Evolutionary conservation across 257 asterid genomes (phyloP).

Genomic region (Forsythia suspensa): DNA sequence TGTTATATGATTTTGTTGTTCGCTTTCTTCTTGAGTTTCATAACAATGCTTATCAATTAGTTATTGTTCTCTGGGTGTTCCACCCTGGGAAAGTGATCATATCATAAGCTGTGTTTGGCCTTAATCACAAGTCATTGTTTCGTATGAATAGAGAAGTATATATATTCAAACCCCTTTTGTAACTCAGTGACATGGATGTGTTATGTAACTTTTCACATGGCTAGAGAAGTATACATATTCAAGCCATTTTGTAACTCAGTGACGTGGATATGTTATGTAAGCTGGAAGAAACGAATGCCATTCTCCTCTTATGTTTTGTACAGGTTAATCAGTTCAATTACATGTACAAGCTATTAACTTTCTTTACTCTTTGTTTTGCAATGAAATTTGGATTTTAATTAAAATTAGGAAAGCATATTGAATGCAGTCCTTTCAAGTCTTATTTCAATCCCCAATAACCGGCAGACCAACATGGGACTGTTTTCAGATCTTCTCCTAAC

Average conservation of each 20-base stretch:
- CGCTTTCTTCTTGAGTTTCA: not conserved
- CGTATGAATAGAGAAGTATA: not conserved
- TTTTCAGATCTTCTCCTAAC: not conserved
- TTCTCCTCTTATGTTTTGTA: not conserved
- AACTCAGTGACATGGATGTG: not conserved
- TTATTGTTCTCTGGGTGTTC: not conserved
- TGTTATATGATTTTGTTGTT: slow-evolving; percentile 7
- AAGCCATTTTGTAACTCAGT: not conserved
- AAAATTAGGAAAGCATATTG: not conserved
- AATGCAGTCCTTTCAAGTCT: not conserved
- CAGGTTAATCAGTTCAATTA: not conserved
- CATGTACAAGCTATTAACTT: not conserved
- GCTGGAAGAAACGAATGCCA: not conserved
- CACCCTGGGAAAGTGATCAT: not conserved
- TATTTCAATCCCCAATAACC: slow-evolving; percentile 2
- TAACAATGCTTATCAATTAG: slow-evolving; percentile 9
- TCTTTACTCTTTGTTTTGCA: not conserved
- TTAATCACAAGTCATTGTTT: not conserved
- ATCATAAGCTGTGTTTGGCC: not conserved
- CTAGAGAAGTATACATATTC: not conserved
- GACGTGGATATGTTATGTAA: not conserved
- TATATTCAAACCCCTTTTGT: too few species aligned
- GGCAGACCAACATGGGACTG: not conserved
- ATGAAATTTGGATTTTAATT: not conserved
- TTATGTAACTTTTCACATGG: not conserved